Percentiles rank a stretch among this genome's conserved stretches.
Evolutionary conservation across 257 asterid genomes (phyloP).

Genomic region (Nicotiana attenuata): DNA sequence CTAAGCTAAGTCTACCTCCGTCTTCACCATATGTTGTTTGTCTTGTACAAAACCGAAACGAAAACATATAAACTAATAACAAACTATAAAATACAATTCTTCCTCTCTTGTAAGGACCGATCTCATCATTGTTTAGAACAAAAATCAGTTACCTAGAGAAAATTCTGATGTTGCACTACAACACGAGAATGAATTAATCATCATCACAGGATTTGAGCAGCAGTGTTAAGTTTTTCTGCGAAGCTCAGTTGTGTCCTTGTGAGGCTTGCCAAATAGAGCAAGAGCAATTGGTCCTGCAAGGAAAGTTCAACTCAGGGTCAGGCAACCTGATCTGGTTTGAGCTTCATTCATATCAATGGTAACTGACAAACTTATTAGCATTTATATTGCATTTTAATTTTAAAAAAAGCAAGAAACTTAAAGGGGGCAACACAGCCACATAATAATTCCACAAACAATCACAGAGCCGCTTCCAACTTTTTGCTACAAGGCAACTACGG

Average conservation of each 20-base stretch:
- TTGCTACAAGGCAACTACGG: background rate
- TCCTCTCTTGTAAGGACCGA: background rate
- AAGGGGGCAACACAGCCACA: background rate
- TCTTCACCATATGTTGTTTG: background rate
- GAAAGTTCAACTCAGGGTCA: background rate
- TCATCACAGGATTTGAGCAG: conserved; percentile 75
- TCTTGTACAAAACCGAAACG: background rate
- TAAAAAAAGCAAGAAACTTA: background rate
- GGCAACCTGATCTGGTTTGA: background rate
- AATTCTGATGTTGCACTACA: background rate
- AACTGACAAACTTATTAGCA: background rate
- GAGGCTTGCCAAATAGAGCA: conserved; percentile 87
- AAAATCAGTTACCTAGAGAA: background rate
- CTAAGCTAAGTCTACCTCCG: background rate
- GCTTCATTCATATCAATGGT: background rate
- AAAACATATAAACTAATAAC: background rate
- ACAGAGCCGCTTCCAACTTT: background rate
- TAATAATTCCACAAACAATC: background rate
- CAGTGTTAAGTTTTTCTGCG: conserved; percentile 87
- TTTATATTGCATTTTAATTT: background rate
- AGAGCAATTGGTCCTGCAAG: conserved; percentile 72
- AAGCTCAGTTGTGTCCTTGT: conserved; percentile 93
- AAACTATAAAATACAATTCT: background rate
- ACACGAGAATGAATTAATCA: conserved; percentile 1
- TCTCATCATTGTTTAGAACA: background rate